Base-by-base conservation (phyloP, 495 filamentous ascomycete species). In the Lichenothelia convexa region DNA sequence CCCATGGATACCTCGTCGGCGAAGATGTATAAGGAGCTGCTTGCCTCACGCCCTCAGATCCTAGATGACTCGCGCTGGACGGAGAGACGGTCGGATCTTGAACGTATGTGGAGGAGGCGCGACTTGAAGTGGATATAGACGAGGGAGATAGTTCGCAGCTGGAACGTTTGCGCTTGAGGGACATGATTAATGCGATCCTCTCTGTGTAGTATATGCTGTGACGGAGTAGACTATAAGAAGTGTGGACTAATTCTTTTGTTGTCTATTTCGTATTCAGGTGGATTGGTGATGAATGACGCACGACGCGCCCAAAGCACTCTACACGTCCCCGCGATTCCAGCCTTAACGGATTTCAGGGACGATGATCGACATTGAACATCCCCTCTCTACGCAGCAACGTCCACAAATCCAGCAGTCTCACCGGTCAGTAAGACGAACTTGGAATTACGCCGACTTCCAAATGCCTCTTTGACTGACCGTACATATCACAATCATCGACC, bases 101-200 rank as follows among this genome's bases (percentile, higher is more conserved):
- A 39, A 21, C 6, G 38, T n/a, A 31, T 12, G 41, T 5, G 22
- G 36, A 47, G 46, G n/a, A n/a, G n/a, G n/a, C n/a, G n/a, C n/a
- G n/a, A n/a, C n/a, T n/a, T n/a, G n/a, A n/a, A n/a, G 46, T 53
- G 40, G 44, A 48, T 24, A 34, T 41, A 13, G 51, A 53, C 19
- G 34, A 17, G 19, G 53, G 45, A n/a, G 48, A 51, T 36, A 44
- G 30, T 38, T 48, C 40, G 24, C 31, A 2, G 20, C 30, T 30
- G 33, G 55, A 55, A 15, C 55, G 54, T 38, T 59, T 59, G 41
- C 55, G 54, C 46, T 59, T 59, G 43, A 55, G 43, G 5, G 32
- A 46, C 55, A 59, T 59, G 2, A 16, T 43, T 36, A 36, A 36
- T 8, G 18, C 18, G 21, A 8, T 23, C 7, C 21, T 27, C 8